A percentile compares a stretch with the other conserved stretches of the same genome.
Conservation (phyloP, 176 grass and related monocot genomes). For the Typha latifolia region DNA sequence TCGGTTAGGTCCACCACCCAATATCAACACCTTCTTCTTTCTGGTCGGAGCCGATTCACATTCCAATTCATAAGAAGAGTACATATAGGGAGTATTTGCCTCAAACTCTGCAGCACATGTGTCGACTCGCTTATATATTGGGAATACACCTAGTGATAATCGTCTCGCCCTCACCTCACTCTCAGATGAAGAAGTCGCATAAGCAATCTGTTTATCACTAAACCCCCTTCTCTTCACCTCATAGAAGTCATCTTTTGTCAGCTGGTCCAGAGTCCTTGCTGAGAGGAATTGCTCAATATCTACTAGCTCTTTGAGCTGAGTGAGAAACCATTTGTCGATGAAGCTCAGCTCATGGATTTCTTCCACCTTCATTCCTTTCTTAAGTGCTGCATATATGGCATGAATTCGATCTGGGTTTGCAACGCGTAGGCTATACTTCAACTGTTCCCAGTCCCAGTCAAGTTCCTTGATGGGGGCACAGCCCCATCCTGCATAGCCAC, state of each 20-base stretch:
- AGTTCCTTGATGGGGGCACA: slow-evolving; percentile 91
- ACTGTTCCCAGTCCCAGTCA: slow-evolving; percentile 86
- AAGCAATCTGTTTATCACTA: slow-evolving; percentile 89
- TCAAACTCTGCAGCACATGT: slow-evolving; percentile 99
- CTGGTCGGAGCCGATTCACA: slow-evolving; percentile 76
- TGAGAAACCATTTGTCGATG: slow-evolving; percentile 94
- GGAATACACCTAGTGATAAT: slow-evolving; percentile 49
- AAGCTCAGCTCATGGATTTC: slow-evolving; percentile 82
- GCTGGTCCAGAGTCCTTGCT: slow-evolving; percentile 36
- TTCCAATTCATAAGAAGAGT: slow-evolving; percentile 93
- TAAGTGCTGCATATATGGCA: slow-evolving; percentile 83
- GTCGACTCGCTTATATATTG: slow-evolving; percentile 94
- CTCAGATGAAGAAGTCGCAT: slow-evolving; percentile 68
- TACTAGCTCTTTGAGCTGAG: slow-evolving; percentile 72
- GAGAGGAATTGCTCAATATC: slow-evolving; percentile 66
- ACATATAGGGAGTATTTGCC: slow-evolving; percentile 98
- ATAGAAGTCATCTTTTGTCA: slow-evolving; percentile 79
- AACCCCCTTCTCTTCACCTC: slow-evolving; percentile 91
- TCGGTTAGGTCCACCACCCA: slow-evolving; percentile 95
- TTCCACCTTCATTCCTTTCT: slow-evolving; percentile 88
- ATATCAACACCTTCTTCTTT: slow-evolving; percentile 92
- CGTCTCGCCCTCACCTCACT: slow-evolving; percentile 68
- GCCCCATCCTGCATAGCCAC: slow-evolving; percentile 88
- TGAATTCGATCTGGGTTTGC: slow-evolving; percentile 93
- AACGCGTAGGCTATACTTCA: slow-evolving; percentile 83